Evolutionary conservation across 768 basidiomycete species (phyloP).

Genomic region (Mycena venus): DNA sequence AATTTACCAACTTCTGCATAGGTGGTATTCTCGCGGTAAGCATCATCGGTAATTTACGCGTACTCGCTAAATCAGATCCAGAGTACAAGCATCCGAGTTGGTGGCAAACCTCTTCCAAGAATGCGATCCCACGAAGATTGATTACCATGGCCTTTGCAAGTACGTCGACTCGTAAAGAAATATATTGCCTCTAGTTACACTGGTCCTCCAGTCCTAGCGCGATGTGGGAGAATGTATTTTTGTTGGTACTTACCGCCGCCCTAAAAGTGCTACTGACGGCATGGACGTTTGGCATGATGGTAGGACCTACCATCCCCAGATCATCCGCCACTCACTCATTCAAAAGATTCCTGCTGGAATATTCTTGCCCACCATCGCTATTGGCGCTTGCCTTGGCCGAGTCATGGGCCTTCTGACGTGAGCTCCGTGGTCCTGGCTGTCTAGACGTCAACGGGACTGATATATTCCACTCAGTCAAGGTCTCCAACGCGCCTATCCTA

Average conservation of each 20-base stretch:
- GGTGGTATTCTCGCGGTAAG: slow-evolving; percentile 77
- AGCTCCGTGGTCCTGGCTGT: slow-evolving; percentile 36
- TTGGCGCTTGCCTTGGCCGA: slow-evolving; percentile 80
- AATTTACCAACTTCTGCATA: slow-evolving; percentile 37
- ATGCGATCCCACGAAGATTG: slow-evolving; percentile 76
- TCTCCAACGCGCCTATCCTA: slow-evolving; percentile 74
- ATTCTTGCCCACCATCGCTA: slow-evolving; percentile 81
- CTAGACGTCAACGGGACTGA: background rate
- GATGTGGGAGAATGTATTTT: slow-evolving; percentile 75
- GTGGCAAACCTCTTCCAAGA: slow-evolving; percentile 89
- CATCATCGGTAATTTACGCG: background rate
- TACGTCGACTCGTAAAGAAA: slow-evolving; percentile 47
- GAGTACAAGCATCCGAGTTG: slow-evolving; percentile 83
- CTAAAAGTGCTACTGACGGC: slow-evolving; percentile 75
- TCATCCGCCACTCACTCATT: background rate
- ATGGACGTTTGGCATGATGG: slow-evolving; percentile 88
- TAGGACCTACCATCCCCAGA: slow-evolving; percentile 41
- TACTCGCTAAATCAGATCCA: slow-evolving; percentile 35
- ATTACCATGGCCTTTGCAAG: slow-evolving; percentile 88
- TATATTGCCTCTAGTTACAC: background rate
- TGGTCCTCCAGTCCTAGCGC: slow-evolving; percentile 66
- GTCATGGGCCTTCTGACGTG: slow-evolving; percentile 79
- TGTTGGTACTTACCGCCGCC: slow-evolving; percentile 71
- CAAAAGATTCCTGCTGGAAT: slow-evolving; percentile 81
- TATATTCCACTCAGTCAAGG: slow-evolving; percentile 64